phyloP scores from a whole-genome alignment of 257 asterid species.

The Misopates orontium region DNA sequence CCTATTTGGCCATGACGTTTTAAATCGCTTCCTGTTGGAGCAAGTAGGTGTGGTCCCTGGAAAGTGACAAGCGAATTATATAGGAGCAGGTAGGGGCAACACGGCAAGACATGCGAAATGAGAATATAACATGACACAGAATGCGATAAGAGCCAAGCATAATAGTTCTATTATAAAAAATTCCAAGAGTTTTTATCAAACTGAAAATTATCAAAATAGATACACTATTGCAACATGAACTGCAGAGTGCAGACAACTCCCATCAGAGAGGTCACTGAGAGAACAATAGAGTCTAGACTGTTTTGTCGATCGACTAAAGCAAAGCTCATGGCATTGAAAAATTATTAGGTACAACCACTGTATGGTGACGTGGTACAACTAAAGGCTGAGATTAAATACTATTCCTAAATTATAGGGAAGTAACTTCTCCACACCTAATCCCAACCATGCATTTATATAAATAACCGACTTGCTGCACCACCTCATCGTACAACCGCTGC shows the following conservation, averaged over 20 bases:
- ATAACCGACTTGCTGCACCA: too few species aligned
- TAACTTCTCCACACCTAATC: too few species aligned
- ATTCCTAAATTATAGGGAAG: too few species aligned
- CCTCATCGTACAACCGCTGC: too few species aligned
- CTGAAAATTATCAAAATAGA: conserved; percentile 7
- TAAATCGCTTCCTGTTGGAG: conserved; percentile 98
- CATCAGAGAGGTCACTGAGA: not conserved
- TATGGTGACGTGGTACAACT: too few species aligned
- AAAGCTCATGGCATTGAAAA: not conserved
- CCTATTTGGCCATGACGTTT: conserved; percentile 72
- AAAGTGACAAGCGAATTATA: conserved; percentile 23
- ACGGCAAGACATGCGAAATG: conserved; percentile 23
- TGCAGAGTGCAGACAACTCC: too few species aligned
- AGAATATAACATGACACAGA: not conserved
- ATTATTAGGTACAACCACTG: too few species aligned
- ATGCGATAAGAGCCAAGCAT: not conserved
- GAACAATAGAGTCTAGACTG: too few species aligned
- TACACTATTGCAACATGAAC: not conserved
- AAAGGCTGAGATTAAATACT: too few species aligned
- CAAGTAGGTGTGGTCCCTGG: conserved; percentile 98
- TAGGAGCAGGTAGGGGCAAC: conserved; percentile 18
- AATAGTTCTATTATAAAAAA: not conserved
- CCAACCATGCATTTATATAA: too few species aligned
- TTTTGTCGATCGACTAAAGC: too few species aligned
- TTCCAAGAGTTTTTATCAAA: not conserved